phyloP scores from a whole-genome alignment of 306 rosid species.

The Quercus dentata region DNA sequence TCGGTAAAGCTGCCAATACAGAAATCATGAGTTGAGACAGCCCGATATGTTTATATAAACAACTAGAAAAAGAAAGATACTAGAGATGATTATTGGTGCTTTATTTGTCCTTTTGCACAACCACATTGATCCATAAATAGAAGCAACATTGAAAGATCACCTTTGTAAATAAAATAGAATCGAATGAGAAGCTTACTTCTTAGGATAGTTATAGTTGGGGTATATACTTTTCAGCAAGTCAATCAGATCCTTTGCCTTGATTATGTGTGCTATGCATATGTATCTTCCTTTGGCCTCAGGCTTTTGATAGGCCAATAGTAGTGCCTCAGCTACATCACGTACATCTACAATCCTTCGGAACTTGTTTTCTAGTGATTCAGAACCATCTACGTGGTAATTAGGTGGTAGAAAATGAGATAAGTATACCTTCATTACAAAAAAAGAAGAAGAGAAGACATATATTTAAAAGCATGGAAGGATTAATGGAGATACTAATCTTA shows the following conservation, averaged over 20 bases:
- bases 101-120: neutral
- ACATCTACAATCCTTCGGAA: conserved; percentile 44
- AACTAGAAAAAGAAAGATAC: neutral
- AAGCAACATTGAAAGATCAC: neutral
- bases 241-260: conserved; percentile 36
- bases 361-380: conserved; percentile 52
- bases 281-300: conserved; percentile 69
- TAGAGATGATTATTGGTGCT: neutral
- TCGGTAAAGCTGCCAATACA: conserved; percentile 36
- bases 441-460: too few species aligned
- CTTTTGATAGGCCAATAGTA: conserved; percentile 66
- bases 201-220: conserved; percentile 60
- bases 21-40: neutral
- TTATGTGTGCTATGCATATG: conserved; percentile 37
- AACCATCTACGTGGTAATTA: conserved; percentile 32
- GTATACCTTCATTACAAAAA: too few species aligned
- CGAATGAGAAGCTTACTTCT: conserved; percentile 39
- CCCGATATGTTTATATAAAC: neutral
- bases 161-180: neutral
- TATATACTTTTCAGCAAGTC: conserved; percentile 49
- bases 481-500: neutral
- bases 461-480: neutral
- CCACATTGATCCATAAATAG: neutral
- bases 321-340: conserved; percentile 62
- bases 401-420: neutral